Percentiles rank a stretch among this genome's conserved stretches.
Conservation (phyloP, 106 monocot species). For the Phalaenopsis aphrodite region DNA sequence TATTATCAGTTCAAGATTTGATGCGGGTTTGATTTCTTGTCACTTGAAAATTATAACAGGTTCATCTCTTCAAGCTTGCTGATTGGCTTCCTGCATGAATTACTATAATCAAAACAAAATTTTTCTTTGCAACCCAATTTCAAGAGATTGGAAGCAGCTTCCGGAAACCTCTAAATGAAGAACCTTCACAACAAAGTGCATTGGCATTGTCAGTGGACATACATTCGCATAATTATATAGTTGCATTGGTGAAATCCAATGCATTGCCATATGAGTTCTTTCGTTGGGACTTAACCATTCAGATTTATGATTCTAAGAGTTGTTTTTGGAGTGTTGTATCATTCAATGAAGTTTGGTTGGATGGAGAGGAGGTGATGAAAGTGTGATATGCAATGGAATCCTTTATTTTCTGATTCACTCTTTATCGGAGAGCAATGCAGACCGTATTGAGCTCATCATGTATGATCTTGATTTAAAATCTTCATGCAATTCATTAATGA, state of each 20-base stretch:
- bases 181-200: conserved; percentile 55
- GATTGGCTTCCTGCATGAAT: conserved; percentile 87
- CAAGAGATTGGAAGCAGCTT: conserved; percentile 51
- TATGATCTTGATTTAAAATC: conserved; percentile 30
- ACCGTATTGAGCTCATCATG: conserved; percentile 55
- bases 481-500: conserved; percentile 20
- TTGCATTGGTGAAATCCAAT: conserved; percentile 53
- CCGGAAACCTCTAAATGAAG: conserved; percentile 34
- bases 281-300: conserved; percentile 67
- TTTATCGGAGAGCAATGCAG: conserved; percentile 29
- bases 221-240: conserved; percentile 25
- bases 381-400: conserved; percentile 66
- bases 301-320: conserved; percentile 44
- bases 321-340: conserved; percentile 33
- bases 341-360: conserved; percentile 49
- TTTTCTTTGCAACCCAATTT: conserved; percentile 80
- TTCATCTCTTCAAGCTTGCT: conserved; percentile 57
- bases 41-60: conserved; percentile 63
- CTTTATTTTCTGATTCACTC: conserved; percentile 73
- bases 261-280: conserved; percentile 59
- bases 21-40: conserved; percentile 65
- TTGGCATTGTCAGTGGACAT: conserved; percentile 51
- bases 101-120: conserved; percentile 49
- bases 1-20: conserved; percentile 75
- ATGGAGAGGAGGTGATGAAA: conserved; percentile 90